Base-by-base conservation (phyloP, 192 early-diverging fungal species). In the Podila minutissima region DNA sequence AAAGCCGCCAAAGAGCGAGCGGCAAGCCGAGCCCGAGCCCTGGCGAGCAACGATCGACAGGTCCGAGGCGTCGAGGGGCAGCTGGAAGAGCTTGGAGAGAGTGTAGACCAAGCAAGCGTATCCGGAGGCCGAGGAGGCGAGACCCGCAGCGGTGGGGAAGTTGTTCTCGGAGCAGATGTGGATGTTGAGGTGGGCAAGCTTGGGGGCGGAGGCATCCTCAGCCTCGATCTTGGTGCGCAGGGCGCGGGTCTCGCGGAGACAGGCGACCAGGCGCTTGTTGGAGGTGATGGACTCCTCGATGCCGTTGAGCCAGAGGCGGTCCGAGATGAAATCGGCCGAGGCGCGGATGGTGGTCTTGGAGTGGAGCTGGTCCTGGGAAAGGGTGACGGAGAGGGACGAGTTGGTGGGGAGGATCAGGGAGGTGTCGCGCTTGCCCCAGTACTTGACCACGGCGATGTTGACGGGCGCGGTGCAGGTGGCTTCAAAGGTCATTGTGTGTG, bases 391-490 rank as follows among this genome's bases (percentile, higher is more conserved):
- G 46, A 99, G 93, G 29, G 97, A 99, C 31, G 94, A 95, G 89
- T 99, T 99, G 62, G 96, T 99, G 11, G 98, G 98, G 48, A 99
- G 90, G 75, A 97, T 94, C 62, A 99, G 88, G 38, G 86, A 78
- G 46, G 92, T 91, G 76, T 97, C 93, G 58, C 97, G 92, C 89
- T 99, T 99, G 67, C 97, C 98, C 98, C 97, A 98, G 86, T 98
- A 98, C 90, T 98, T 98, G 86, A 99, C 93, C 49, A 89, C 97
- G 48, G 98, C 98, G 84, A 99, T 99, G 87, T 99, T 99, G 74
- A 99, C 97, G 61, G 98, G 98, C 7, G 97, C 95, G 19, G 95
- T 94, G 79, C 94, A 94, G 48, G 98, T 99, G n/a, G 74, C 77
- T 73, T 85, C 84, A 51, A 76, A 77, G 63, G 62, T 46, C 83